Percentiles rank a stretch among this genome's conserved stretches.
phyloP scores from a whole-genome alignment of 139 green algal species.

The Haematococcus lacustris region DNA sequence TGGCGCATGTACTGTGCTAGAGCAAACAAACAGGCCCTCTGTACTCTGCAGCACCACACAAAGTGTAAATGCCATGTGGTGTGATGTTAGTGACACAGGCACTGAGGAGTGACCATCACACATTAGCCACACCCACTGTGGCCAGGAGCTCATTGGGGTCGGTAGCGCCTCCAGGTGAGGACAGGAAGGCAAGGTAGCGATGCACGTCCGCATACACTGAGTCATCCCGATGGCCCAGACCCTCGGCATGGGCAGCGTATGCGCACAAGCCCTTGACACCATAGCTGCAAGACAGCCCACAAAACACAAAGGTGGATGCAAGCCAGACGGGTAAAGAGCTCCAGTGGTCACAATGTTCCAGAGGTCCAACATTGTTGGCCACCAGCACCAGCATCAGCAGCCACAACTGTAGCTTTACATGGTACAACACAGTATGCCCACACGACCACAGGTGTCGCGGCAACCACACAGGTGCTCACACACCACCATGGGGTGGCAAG shows the following conservation, averaged over 20 bases:
- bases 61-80: too few species aligned
- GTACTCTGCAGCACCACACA: too few species aligned
- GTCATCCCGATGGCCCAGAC: background rate
- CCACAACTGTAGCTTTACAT: too few species aligned
- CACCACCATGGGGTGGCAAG: background rate
- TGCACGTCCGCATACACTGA: background rate
- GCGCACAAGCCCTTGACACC: constrained; percentile 55
- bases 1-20: background rate
- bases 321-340: background rate
- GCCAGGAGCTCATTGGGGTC: background rate
- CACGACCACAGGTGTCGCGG: background rate
- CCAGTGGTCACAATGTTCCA: too few species aligned
- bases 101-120: background rate
- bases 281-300: too few species aligned
- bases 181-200: background rate
- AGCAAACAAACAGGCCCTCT: background rate
- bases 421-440: too few species aligned
- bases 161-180: background rate
- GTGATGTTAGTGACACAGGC: background rate
- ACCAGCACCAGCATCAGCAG: background rate
- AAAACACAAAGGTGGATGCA: too few species aligned
- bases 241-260: constrained; percentile 28
- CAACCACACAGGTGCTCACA: background rate
- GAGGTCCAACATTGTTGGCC: background rate
- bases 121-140: background rate